These are phyloP conservation scores for Fraxinus americana DNA, from an alignment of 257 asterid genomes.

Conservation along the genomic window DNA sequence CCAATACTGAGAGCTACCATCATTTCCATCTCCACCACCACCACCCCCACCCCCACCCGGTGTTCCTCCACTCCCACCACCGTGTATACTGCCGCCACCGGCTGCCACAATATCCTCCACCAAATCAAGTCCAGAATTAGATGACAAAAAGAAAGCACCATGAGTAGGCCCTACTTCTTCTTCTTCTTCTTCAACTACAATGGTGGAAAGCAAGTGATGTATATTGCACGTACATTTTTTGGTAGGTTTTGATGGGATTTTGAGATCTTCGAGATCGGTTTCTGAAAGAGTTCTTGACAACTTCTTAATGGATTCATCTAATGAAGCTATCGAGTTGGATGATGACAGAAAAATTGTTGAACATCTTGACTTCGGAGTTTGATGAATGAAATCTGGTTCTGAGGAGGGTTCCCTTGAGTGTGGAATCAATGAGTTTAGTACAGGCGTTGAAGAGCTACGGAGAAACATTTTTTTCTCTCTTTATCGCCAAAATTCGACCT, in stretches of 20 bases:
- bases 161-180: slow-evolving; percentile 16
- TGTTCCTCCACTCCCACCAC: slow-evolving; percentile 9
- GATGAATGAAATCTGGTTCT: slow-evolving; percentile 19
- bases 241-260: not conserved
- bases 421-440: slow-evolving; percentile 31
- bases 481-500: not conserved
- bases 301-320: slow-evolving; percentile 9
- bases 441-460: slow-evolving; percentile 43
- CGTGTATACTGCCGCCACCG: slow-evolving; percentile 20
- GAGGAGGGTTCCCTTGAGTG: slow-evolving; percentile 8
- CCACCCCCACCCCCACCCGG: slow-evolving; percentile 25
- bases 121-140: not conserved
- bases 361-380: slow-evolving; percentile 23
- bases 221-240: slow-evolving; percentile 17
- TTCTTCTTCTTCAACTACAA: no score
- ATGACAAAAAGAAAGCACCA: not conserved
- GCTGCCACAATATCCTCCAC: slow-evolving; percentile 30
- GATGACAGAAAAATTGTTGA: slow-evolving; percentile 8
- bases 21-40: slow-evolving; percentile 26
- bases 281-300: slow-evolving; percentile 21
- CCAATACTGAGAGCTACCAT: slow-evolving; percentile 23
- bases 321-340: not conserved
- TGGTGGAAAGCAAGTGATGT: slow-evolving; percentile 19
- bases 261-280: slow-evolving; percentile 17
- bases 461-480: slow-evolving; percentile 38